Percentiles rank a stretch among this genome's conserved stretches.
Evolutionary conservation across 1,139 yeast species (phyloP).

Genomic region (Lodderomyces jiufengensis): DNA sequence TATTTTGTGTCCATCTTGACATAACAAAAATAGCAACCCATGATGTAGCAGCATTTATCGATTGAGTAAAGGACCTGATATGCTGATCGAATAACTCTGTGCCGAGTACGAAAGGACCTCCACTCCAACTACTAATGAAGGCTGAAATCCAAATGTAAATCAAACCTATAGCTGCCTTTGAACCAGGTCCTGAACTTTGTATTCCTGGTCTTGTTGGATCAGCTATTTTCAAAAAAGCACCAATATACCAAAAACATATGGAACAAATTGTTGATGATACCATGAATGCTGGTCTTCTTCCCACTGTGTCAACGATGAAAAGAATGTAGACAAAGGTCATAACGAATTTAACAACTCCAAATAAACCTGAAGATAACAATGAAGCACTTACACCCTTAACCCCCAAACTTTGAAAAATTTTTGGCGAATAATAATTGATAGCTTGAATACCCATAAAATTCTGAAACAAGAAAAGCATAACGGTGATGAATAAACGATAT

Average conservation of each 20-base stretch:
- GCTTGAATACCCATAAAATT: slow-evolving; percentile 46
- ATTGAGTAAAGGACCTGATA: slow-evolving; percentile 40
- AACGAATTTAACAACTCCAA: slow-evolving; percentile 40
- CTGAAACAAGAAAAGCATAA: slow-evolving; percentile 36
- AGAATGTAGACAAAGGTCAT: slow-evolving; percentile 36
- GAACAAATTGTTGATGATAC: slow-evolving; percentile 34
- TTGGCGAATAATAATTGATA: slow-evolving; percentile 45
- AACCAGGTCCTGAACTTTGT: slow-evolving; percentile 37
- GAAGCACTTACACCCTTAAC: slow-evolving; percentile 38
- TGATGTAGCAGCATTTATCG: slow-evolving; percentile 41
- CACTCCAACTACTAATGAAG: slow-evolving; percentile 43
- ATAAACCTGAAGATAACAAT: slow-evolving; percentile 41
- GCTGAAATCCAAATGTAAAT: slow-evolving; percentile 46
- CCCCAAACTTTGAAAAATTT: slow-evolving; percentile 37
- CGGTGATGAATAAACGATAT: slow-evolving; percentile 30
- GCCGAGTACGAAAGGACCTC: slow-evolving; percentile 44
- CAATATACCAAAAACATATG: slow-evolving; percentile 43
- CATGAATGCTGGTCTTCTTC: slow-evolving; percentile 40
- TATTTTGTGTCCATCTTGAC: slow-evolving; percentile 34
- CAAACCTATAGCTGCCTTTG: slow-evolving; percentile 41
- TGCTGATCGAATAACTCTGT: slow-evolving; percentile 42
- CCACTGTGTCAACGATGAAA: slow-evolving; percentile 37
- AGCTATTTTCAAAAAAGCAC: slow-evolving; percentile 35
- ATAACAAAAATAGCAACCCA: slow-evolving; percentile 43
- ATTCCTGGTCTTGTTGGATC: slow-evolving; percentile 37